Conservation (phyloP, 257 asterid species). For the Anisodus tanguticus region DNA sequence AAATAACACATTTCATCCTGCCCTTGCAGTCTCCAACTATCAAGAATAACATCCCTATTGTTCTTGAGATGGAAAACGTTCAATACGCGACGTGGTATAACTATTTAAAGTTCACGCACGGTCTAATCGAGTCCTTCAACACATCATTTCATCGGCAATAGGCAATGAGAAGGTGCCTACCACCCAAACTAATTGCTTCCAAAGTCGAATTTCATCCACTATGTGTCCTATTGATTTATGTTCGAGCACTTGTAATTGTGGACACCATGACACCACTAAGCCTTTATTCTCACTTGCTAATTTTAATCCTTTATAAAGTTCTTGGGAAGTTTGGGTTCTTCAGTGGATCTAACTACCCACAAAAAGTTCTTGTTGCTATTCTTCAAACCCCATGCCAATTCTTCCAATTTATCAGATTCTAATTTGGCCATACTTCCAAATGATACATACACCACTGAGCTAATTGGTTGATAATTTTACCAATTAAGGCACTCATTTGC, state of each 20-base stretch:
- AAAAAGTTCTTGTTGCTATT: neutral
- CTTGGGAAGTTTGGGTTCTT: constrained; percentile 16
- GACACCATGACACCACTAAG: constrained; percentile 15
- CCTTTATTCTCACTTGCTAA: neutral
- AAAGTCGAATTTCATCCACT: too few species aligned
- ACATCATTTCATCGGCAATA: too few species aligned
- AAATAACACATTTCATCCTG: too few species aligned
- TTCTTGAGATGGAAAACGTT: too few species aligned
- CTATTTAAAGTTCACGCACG: too few species aligned
- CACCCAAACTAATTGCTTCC: too few species aligned
- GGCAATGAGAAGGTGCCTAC: too few species aligned
- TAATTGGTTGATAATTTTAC: neutral
- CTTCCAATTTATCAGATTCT: neutral
- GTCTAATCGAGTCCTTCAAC: too few species aligned
- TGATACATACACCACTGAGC: neutral
- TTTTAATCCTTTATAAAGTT: neutral
- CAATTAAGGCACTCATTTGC: constrained; percentile 11
- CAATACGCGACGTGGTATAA: too few species aligned
- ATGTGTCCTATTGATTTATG: neutral
- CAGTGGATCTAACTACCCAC: constrained; percentile 20
- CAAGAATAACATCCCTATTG: too few species aligned
- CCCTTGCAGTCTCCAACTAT: too few species aligned
- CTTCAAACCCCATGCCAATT: constrained; percentile 15
- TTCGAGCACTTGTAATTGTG: constrained; percentile 17
- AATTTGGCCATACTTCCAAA: neutral